Conservation (phyloP, 352 stramenopile genomes). For the Phytophthora podocarpi region DNA sequence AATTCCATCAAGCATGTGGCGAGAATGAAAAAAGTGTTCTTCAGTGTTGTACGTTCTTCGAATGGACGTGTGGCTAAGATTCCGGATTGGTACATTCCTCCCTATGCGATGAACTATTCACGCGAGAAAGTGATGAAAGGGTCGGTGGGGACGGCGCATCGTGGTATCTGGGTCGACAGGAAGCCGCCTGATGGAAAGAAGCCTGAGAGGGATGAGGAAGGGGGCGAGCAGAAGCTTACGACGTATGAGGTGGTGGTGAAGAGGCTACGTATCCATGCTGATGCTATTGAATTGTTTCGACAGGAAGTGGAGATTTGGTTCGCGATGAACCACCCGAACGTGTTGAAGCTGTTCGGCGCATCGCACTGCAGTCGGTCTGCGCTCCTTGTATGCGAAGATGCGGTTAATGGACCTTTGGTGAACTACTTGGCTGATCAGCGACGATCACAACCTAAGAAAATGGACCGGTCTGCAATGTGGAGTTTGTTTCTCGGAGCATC, state of each 20-base stretch:
- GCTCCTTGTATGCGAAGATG: conserved; percentile 32
- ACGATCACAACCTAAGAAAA: not conserved
- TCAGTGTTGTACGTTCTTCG: too few species aligned
- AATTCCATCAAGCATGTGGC: too few species aligned
- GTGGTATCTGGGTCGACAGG: conserved; percentile 24
- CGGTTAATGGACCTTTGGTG: conserved; percentile 12
- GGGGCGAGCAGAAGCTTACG: not conserved
- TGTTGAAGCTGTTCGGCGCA: conserved; percentile 32
- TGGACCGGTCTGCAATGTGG: not conserved
- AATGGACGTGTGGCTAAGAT: too few species aligned
- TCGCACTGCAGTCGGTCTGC: conserved; percentile 34
- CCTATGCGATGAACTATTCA: too few species aligned
- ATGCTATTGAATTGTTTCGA: conserved; percentile 29
- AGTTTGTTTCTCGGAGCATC: conserved; percentile 12
- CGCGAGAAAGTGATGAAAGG: too few species aligned
- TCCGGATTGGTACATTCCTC: too few species aligned
- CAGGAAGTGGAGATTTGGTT: conserved; percentile 40
- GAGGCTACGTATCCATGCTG: conserved; percentile 19
- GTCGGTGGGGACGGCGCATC: conserved; percentile 11
- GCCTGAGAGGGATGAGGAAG: conserved; percentile 1
- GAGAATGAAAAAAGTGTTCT: too few species aligned
- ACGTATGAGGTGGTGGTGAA: conserved; percentile 18
- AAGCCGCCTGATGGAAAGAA: conserved; percentile 13
- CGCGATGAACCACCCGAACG: conserved; percentile 23
- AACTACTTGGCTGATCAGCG: conserved; percentile 14